Evolutionary conservation across 2,329 filamentous ascomycete species (phyloP), one percentile per base, ranked within the genome.

Genomic region (Neurospora sp.): DNA sequence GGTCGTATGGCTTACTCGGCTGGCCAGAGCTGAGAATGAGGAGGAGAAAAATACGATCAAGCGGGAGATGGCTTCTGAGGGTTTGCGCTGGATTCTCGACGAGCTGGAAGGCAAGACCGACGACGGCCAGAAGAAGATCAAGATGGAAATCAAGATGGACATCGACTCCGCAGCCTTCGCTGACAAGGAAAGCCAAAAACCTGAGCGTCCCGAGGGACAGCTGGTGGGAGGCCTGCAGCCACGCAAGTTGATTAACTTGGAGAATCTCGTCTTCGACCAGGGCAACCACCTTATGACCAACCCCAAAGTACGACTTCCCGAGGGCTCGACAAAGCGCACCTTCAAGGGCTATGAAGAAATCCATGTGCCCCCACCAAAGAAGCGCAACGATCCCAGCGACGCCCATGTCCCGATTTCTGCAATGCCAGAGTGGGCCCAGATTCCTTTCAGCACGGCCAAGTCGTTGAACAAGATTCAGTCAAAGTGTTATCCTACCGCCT

Each of bases 201-300:
- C 79, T 78, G 87, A 91, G 72, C 85, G 86, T 66, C 79, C 83
- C 28, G 91, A 93, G 67, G 90, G 89, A 68, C 87, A 87, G 68
- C 83, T 97, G 23, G 86, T 93, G 39, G 93, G 94, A 69, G 93
- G 93, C 15, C 84, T 99, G 43, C 92, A 96, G 76, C 96, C 96
- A 2, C 90, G 90, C 74, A 93, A 92, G 78, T 83, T 93, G 66
- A 93, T 99, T 79, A 98, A 98, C 78, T 84, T 99, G 68, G 95
- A 99, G 70, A 98, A 98, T 76, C 87, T 99, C 40, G 87, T 97
- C 46, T 99, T 99, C 78, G 96, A 98, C 75, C 95, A 98, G 81
- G 96, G 96, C 68, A 99, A 98, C 77, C 96, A 99, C 83, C 86
- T 99, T 62, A 99, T 98, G 95, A 98, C 96, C n/a, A 99, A 99